Percentiles rank a stretch among this genome's conserved stretches.
These are phyloP conservation scores for Neurospora sp. DNA, from an alignment of 495 filamentous ascomycete genomes.

Conservation along the genomic window DNA sequence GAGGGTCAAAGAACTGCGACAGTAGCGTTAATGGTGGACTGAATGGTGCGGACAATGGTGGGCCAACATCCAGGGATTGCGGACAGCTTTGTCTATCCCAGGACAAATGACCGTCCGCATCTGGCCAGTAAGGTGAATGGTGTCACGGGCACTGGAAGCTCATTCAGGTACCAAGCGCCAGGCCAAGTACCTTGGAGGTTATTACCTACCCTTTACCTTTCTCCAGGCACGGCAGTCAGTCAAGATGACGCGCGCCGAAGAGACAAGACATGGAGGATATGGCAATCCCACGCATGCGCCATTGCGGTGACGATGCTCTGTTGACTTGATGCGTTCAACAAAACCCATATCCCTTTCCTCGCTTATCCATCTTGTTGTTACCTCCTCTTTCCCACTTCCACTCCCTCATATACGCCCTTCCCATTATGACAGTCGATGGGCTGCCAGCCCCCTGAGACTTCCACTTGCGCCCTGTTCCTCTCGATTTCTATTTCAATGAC, in stretches of 20 bases:
- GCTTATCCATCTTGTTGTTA: too few relatives aligned
- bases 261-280: too few relatives aligned
- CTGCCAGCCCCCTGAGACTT: background rate
- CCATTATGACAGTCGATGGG: background rate
- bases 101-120: background rate
- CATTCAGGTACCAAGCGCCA: background rate
- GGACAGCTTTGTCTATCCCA: background rate
- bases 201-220: background rate
- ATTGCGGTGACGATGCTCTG: too few relatives aligned
- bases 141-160: background rate
- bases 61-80: background rate
- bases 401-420: background rate
- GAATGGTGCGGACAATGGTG: background rate
- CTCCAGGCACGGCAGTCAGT: background rate
- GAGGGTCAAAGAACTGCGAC: background rate
- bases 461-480: background rate
- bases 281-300: too few relatives aligned
- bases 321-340: too few relatives aligned
- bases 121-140: background rate
- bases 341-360: too few relatives aligned
- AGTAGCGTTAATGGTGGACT: background rate
- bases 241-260: too few relatives aligned
- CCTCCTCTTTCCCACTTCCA: background rate
- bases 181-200: background rate
- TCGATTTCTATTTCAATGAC: background rate